These are phyloP conservation scores for Lodderomyces beijingensis DNA, from an alignment of 1,139 yeast species.

Conservation along the genomic window DNA sequence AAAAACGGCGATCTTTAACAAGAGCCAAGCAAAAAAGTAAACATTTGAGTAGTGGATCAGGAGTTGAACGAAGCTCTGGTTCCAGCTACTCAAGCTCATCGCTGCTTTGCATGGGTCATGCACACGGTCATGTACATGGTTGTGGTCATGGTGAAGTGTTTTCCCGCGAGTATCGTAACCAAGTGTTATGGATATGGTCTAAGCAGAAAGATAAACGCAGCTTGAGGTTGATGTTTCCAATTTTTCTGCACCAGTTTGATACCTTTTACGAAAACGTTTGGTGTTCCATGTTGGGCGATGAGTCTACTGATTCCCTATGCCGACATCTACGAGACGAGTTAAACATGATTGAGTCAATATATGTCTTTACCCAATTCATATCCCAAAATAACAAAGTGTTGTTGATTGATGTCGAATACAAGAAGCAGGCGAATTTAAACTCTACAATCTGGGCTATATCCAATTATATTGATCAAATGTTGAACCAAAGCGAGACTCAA, in stretches of 20 bases:
- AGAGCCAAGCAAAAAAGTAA: not conserved
- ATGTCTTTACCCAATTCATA: slow-evolving; percentile 35
- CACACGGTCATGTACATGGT: too few species aligned
- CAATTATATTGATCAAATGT: slow-evolving; percentile 16
- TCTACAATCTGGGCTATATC: slow-evolving; percentile 22
- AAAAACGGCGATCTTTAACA: slow-evolving; percentile 1
- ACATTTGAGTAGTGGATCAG: too few species aligned
- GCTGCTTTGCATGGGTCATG: too few species aligned
- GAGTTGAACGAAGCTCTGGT: too few species aligned
- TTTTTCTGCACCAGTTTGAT: slow-evolving; percentile 8
- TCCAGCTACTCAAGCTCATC: too few species aligned
- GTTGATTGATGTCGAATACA: slow-evolving; percentile 44
- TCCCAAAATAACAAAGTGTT: slow-evolving; percentile 28
- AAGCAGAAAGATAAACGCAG: slow-evolving; percentile 10
- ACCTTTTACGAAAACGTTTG: slow-evolving; percentile 38
- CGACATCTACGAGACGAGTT: slow-evolving; percentile 20
- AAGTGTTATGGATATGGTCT: slow-evolving; percentile 8
- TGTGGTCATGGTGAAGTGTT: too few species aligned
- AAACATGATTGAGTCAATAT: slow-evolving; percentile 17
- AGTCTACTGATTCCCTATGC: slow-evolving; percentile 43
- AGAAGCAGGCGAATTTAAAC: slow-evolving; percentile 18
- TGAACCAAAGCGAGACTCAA: not conserved
- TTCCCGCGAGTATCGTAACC: not conserved
- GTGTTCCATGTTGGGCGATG: slow-evolving; percentile 63
- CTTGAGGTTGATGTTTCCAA: slow-evolving; percentile 37